Conservation (phyloP, 83 land plant genomes). For the Picea mariana region DNA sequence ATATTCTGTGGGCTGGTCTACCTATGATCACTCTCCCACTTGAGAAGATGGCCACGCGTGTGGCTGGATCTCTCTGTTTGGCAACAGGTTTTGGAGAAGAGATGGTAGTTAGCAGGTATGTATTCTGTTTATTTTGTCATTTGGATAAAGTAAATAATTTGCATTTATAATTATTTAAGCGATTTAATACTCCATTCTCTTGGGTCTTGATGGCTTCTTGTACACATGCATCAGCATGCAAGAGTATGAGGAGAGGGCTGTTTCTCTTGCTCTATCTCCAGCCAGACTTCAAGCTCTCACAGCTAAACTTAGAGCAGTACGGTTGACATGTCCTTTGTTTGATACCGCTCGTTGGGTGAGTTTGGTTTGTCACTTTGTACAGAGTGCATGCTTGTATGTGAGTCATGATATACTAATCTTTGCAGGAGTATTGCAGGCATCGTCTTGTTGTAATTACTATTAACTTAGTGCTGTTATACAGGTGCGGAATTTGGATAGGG, state of each 20-base stretch:
- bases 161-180: neutral
- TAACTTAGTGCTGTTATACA: slow-evolving; percentile 22
- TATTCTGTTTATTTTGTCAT: neutral
- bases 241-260: slow-evolving; percentile 97
- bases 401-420: neutral
- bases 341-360: slow-evolving; percentile 98
- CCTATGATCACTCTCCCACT: slow-evolving; percentile 96
- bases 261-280: slow-evolving; percentile 68
- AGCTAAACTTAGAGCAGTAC: slow-evolving; percentile 66
- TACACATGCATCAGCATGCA: slow-evolving; percentile 59
- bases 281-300: slow-evolving; percentile 63
- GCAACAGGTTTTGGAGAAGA: slow-evolving; percentile 96
- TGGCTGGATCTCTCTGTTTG: slow-evolving; percentile 91
- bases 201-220: neutral
- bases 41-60: slow-evolving; percentile 98
- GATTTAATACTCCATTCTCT: neutral
- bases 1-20: slow-evolving; percentile 96
- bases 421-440: neutral
- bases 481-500: slow-evolving; percentile 92
- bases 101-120: slow-evolving; percentile 95
- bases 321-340: slow-evolving; percentile 88
- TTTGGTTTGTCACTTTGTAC: neutral
- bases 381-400: neutral
- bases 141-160: neutral
- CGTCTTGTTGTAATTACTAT: neutral